Evolutionary conservation across 2,329 filamentous ascomycete genomes (phyloP), one percentile per base, ranked within the genome.

Genomic region (Sporothrix globosa): DNA sequence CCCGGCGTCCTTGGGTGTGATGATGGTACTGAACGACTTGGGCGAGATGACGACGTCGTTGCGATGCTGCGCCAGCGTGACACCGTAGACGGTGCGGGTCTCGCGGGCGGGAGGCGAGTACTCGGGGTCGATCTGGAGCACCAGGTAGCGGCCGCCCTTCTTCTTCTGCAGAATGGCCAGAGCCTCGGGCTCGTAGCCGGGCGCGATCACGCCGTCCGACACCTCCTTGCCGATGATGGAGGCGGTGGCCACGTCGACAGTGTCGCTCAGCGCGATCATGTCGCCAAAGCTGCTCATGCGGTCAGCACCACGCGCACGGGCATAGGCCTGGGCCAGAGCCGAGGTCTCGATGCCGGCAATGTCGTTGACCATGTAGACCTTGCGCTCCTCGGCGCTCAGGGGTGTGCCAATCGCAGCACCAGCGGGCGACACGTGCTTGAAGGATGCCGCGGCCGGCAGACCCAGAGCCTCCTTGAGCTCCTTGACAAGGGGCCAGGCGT

Each of bases 251-350:
- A 96, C 86, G 80, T 99, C 96, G 71, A 97, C 94, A 69, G 93
- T 83, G 78, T 97, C 92, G 74, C 93, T 97, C 44, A 98, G 88
- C 54, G 95, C 96, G 79, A 98, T 96, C 80, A 98, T 87, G 81
- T 99, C 96, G 74, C 96, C 96, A 78, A 98, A 99, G 83, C 92
- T 97, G 81, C 93, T 97, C 96, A 98, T 98, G 76, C 96, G 92
- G 83, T 99, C 96, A 65, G 96, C 94, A 74, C 96, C 96, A 78
- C 96, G 90, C 70, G 96, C 96, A 79, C 96, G 92, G 71, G 96
- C 95, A 78, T 99, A 99, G 52, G 96, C 96, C 82, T 97, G 94
- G 30, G 96, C 96, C 44, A 98, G 88, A 56, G 86, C 86, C 10
- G 95, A 98, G 61, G 87, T 87, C 81, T 97, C 93, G 73, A 99